Evolutionary conservation across 805 yeast genomes (phyloP).

Genomic region (Pachysolen tannophilus): DNA sequence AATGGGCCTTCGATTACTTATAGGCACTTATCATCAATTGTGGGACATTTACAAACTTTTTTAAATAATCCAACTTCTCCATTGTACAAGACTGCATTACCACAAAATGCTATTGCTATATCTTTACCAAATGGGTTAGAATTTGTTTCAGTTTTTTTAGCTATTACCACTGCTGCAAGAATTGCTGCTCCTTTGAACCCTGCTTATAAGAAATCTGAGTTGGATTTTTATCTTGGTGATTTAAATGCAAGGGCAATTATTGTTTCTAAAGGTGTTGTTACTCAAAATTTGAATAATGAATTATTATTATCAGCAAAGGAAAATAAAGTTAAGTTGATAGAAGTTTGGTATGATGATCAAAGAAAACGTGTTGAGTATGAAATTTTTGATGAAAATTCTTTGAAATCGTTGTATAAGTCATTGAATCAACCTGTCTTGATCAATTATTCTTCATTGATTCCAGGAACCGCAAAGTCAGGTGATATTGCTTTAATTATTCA

Average conservation of each 20-base stretch:
- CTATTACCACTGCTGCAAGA: slow-evolving; percentile 45
- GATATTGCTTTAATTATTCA: slow-evolving; percentile 62
- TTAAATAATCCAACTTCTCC: slow-evolving; percentile 35
- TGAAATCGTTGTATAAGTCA: slow-evolving; percentile 16
- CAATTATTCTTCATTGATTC: slow-evolving; percentile 22
- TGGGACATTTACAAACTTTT: slow-evolving; percentile 42
- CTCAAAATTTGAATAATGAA: slow-evolving; percentile 22
- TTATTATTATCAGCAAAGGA: slow-evolving; percentile 43
- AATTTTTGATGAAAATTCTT: slow-evolving; percentile 12
- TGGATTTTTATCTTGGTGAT: slow-evolving; percentile 58
- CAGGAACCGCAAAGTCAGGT: slow-evolving; percentile 35
- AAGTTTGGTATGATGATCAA: slow-evolving; percentile 36
- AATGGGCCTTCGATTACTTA: slow-evolving; percentile 39
- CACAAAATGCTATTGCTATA: slow-evolving; percentile 47
- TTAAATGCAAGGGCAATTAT: slow-evolving; percentile 48
- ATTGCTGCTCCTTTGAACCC: slow-evolving; percentile 68
- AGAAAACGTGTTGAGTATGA: slow-evolving; percentile 35
- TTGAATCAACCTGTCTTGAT: slow-evolving; percentile 19
- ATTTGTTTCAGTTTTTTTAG: slow-evolving; percentile 46
- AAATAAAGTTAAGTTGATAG: slow-evolving; percentile 41
- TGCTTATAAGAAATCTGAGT: slow-evolving; percentile 50
- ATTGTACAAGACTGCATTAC: slow-evolving; percentile 21
- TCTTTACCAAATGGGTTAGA: slow-evolving; percentile 57
- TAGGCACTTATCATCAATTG: slow-evolving; percentile 31
- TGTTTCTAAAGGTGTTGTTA: slow-evolving; percentile 45